Conservation (phyloP, 345 rosid genomes). For the Brassica rapa region DNA sequence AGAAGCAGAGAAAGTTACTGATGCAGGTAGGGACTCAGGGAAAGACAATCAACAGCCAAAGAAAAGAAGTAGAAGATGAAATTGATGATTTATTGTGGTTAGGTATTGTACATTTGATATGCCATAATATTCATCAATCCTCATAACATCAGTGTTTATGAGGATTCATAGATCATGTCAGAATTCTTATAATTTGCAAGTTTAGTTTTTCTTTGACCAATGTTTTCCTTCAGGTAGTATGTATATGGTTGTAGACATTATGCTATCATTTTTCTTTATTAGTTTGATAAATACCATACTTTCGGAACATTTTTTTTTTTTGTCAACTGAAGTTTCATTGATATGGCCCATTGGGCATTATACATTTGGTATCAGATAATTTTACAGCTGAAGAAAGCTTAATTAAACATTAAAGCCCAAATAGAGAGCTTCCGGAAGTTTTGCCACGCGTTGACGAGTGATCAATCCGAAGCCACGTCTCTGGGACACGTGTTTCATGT, state of each 20-base stretch:
- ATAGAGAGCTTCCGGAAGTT: no score
- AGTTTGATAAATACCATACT: background rate
- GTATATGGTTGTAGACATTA: conserved; percentile 4
- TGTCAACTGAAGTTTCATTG: background rate
- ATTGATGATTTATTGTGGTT: background rate
- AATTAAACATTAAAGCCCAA: no score
- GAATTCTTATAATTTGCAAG: conserved; percentile 11
- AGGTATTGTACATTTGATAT: conserved; percentile 34
- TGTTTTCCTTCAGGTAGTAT: background rate
- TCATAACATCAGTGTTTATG: conserved; percentile 12
- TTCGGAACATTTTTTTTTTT: background rate
- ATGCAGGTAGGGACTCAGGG: conserved; percentile 43
- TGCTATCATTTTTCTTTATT: conserved; percentile 3
- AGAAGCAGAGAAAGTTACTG: conserved; percentile 24
- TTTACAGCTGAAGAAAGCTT: no score
- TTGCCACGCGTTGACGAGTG: no score
- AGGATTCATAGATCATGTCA: conserved; percentile 22
- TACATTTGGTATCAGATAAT: background rate
- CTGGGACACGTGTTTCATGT: background rate
- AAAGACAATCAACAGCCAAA: conserved; percentile 41
- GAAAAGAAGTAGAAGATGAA: conserved; percentile 42
- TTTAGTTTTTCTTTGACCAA: conserved; percentile 8
- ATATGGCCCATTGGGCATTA: background rate
- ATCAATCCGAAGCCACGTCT: background rate
- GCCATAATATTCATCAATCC: conserved; percentile 15